Conservation (phyloP, 192 early-diverging fungal genomes). For the Geosiphon pyriformis region DNA sequence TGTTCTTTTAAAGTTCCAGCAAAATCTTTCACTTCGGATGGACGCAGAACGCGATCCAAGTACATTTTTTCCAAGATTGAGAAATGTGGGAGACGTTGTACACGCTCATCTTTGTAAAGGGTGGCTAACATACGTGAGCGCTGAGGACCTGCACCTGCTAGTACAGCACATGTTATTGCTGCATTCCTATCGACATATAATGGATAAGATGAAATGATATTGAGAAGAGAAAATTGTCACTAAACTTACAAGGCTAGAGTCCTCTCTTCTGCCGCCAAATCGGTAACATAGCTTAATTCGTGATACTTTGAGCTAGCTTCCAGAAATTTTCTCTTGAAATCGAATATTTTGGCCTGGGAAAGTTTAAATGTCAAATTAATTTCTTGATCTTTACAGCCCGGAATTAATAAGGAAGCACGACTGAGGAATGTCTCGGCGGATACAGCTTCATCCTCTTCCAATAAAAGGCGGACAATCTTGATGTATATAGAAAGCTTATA, state of each 20-base stretch:
- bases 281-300: constrained; percentile 68
- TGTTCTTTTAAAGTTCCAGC: constrained; percentile 65
- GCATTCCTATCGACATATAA: constrained; percentile 41
- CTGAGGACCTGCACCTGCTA: constrained; percentile 88
- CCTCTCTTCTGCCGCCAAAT: constrained; percentile 60
- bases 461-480: constrained; percentile 75
- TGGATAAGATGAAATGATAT: not conserved
- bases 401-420: constrained; percentile 69
- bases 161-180: constrained; percentile 85
- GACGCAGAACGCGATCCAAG: constrained; percentile 77
- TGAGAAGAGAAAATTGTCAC: constrained; percentile 1
- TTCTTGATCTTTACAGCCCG: constrained; percentile 43
- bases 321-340: constrained; percentile 81
- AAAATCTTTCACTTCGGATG: constrained; percentile 77
- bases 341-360: constrained; percentile 77
- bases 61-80: constrained; percentile 94
- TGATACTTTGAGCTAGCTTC: constrained; percentile 81
- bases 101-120: constrained; percentile 88
- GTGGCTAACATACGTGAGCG: constrained; percentile 81
- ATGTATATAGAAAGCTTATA: constrained; percentile 80
- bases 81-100: constrained; percentile 66
- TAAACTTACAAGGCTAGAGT: not conserved
- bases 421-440: constrained; percentile 79
- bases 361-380: constrained; percentile 67
- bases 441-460: constrained; percentile 78